Evolutionary conservation across 1,284 basidiomycete genomes (phyloP).

Genomic region (Erythrobasidium hasegawianum): DNA sequence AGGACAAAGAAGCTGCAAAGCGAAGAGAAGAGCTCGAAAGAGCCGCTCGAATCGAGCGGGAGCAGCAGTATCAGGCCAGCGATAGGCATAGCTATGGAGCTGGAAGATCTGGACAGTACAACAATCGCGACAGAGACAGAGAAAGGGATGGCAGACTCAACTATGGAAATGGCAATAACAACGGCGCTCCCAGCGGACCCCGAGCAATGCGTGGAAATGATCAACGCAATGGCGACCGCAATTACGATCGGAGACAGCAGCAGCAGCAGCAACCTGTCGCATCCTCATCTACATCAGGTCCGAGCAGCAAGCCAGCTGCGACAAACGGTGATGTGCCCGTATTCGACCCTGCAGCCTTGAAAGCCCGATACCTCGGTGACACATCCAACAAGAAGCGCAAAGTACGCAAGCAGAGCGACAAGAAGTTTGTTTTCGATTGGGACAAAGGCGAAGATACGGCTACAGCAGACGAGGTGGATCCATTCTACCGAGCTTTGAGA

Average conservation of each 20-base stretch:
- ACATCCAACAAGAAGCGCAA: conserved; percentile 77
- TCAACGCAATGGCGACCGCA: conserved; percentile 1
- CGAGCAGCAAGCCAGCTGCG: background rate
- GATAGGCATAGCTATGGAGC: conserved; percentile 14
- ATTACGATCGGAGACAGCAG: background rate
- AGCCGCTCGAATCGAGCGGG: conserved; percentile 65
- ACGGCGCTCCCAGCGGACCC: conserved; percentile 18
- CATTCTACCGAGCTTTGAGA: conserved; percentile 40
- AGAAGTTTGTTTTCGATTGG: conserved; percentile 99
- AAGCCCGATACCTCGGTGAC: conserved; percentile 74
- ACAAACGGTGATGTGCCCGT: conserved; percentile 11
- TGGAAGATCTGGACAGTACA: background rate
- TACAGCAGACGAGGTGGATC: conserved; percentile 47
- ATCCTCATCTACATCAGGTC: background rate
- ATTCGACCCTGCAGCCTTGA: conserved; percentile 28
- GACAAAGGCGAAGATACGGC: conserved; percentile 88
- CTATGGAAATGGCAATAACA: background rate
- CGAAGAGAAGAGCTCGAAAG: conserved; percentile 68
- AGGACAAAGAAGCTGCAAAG: conserved; percentile 57
- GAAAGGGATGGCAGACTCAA: conserved; percentile 8
- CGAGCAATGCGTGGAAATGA: conserved; percentile 23
- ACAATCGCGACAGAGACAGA: conserved; percentile 3
- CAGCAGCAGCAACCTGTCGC: background rate
- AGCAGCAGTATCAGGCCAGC: conserved; percentile 3
- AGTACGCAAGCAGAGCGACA: conserved; percentile 86